Evolutionary conservation across 495 filamentous ascomycete species (phyloP), one percentile per base, ranked within the genome.

Genomic region (Thozetella sp.): DNA sequence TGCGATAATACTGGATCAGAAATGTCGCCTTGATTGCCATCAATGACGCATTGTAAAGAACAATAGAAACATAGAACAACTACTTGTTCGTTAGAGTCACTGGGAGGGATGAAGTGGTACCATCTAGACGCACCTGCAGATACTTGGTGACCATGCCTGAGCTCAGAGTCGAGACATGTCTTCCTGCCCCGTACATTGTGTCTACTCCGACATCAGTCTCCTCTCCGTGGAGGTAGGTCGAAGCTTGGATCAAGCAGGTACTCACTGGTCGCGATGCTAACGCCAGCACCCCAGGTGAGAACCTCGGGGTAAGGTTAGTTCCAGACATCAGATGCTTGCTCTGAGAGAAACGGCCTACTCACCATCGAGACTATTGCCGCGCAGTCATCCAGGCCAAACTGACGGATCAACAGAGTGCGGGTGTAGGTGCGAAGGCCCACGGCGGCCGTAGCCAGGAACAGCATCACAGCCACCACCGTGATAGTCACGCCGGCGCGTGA

Each of bases 361-460:
- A 69, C 17, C 4, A 69, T 22, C 15, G 69, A 64, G n/a, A 61
- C 34, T 20, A 71, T 61, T 12, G 69, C 69, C 13, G 64, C 62
- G 55, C 56, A 73, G 55, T 81, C 78, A 53, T 81, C 78, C 6
- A 63, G 17, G n/a, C 78, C 78, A 56, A 80, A 72, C 54, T 73
- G 72, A 37, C 68, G 73, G 25, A 80, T 67, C 34, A 80, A 59
- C 53, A 65, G 52, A 20, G 64, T 66, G 40, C 78, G 71, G 45
- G 72, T 68, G 56, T 81, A 80, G 20, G 70, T 60, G 51, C 78
- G 69, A 26, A 78, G 60, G 13, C 59, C 58, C 1, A 81, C 72
- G 3, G 68, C 61, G 2, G 63, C 59, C 25, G 66, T 68, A 51
- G 76, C 74, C 13, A 77, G 26, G 46, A 51, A 12, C 17, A 72